Conservation (phyloP, 331 rosid genomes). For the Prunus yedoensis region DNA sequence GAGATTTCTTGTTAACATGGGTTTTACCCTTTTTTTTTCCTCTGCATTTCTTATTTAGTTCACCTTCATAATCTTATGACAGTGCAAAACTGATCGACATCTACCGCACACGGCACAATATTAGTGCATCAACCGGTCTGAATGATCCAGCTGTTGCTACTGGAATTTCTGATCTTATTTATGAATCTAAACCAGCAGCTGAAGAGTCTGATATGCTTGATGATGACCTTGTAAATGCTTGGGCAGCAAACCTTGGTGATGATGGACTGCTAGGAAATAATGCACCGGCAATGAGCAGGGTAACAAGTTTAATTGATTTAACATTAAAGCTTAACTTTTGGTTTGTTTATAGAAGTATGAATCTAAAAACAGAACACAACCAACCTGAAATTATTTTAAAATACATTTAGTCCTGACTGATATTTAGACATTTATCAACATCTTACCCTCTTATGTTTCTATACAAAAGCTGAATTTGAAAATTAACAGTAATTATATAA, state of each 20-base stretch:
- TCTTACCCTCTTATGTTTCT: neutral
- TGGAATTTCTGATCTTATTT: constrained; percentile 90
- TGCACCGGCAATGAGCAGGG: constrained; percentile 98
- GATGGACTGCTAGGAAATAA: constrained; percentile 89
- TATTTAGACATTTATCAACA: neutral
- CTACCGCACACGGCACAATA: constrained; percentile 83
- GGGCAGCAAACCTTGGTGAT: constrained; percentile 98
- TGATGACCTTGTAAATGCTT: constrained; percentile 91
- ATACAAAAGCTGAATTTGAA: neutral
- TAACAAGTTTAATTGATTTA: constrained; percentile 24
- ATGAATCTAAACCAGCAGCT: constrained; percentile 79
- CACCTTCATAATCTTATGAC: constrained; percentile 29
- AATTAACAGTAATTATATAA: neutral
- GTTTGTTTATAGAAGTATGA: neutral
- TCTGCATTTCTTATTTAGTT: neutral
- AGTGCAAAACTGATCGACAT: constrained; percentile 92
- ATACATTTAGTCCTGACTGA: neutral
- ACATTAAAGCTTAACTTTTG: neutral
- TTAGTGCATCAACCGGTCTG: constrained; percentile 89
- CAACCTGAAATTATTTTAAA: neutral
- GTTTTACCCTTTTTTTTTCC: neutral
- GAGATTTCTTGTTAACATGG: neutral
- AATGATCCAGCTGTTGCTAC: constrained; percentile 99
- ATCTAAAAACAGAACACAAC: neutral
- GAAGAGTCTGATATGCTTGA: constrained; percentile 75